Conservation (phyloP, 495 filamentous ascomycete species). For the Neurospora africana region DNA sequence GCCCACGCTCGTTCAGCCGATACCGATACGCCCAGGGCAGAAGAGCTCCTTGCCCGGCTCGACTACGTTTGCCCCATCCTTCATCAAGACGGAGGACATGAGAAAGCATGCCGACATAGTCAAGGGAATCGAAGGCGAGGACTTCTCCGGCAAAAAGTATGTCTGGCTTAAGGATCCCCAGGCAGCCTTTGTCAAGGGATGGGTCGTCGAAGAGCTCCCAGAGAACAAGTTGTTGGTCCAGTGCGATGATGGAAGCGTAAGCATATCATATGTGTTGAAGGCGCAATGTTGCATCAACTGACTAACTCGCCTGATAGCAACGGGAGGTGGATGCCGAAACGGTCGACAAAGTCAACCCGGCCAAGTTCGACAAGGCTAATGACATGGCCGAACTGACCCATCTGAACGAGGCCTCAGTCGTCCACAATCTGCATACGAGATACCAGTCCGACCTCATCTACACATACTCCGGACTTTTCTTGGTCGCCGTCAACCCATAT, state of each 20-base stretch:
- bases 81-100: slow-evolving; percentile 78
- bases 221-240: slow-evolving; percentile 66
- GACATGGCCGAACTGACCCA: slow-evolving; percentile 99
- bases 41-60: slow-evolving; percentile 47
- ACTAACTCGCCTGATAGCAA: slow-evolving; percentile 48
- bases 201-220: slow-evolving; percentile 72
- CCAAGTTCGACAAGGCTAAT: slow-evolving; percentile 97
- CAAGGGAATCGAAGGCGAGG: slow-evolving; percentile 78
- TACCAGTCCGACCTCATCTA: slow-evolving; percentile 96
- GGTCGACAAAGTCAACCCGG: slow-evolving; percentile 97
- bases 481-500: slow-evolving; percentile 97
- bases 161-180: slow-evolving; percentile 88
- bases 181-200: slow-evolving; percentile 81
- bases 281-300: neutral
- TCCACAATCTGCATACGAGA: slow-evolving; percentile 88
- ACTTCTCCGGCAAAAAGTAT: slow-evolving; percentile 98
- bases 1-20: slow-evolving; percentile 19
- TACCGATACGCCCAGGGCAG: slow-evolving; percentile 23
- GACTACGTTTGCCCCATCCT: slow-evolving; percentile 87
- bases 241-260: slow-evolving; percentile 86
- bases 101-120: slow-evolving; percentile 56
- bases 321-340: slow-evolving; percentile 72
- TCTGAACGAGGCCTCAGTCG: slow-evolving; percentile 93
- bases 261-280: slow-evolving; percentile 12
- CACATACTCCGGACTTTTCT: slow-evolving; percentile 95